Evolutionary conservation across 1,139 yeast genomes (phyloP), one percentile per base, ranked within the genome.

Genomic region (Scheffersomyces quercinus): DNA sequence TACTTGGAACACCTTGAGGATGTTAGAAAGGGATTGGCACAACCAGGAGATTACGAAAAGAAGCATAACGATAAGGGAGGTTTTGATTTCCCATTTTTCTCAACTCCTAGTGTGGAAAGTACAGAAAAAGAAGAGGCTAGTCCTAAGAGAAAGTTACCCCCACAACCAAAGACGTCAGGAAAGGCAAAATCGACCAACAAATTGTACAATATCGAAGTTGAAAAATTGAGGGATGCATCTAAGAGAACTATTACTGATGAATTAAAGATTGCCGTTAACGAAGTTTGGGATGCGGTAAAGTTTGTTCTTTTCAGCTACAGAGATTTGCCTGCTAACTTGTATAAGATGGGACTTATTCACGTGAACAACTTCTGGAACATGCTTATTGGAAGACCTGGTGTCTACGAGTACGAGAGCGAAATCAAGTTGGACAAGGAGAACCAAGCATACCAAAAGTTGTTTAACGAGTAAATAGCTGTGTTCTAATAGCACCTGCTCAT

Each of bases 251-350:
- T 74, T 16, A 52, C 47, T n/a, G 70, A 67, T 16, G 82, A 77
- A 47, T 77, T 84, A 58, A 55, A 71, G 38, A 64, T 71, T 12
- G 96, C 88, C 44, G 56, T 80, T 30, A 60, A 60, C 16, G 83
- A 81, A 36, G 84, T 88, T 20, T 62, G 65, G 52, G 76, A 68
- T n/a, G 96, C 95, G 0, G 57, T 88, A 34, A 68, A 66, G 49
- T 90, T 88, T 65, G 80, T 93, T 20, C 65, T 81, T 44, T 59
- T 65, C 30, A 83, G 96, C 41, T 93, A 91, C 63, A 58, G 75
- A 42, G 75, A 82, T 37, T 78, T 93, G 52, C 98, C 98, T 13
- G 67, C 70, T 42, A 76, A 82, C 45, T 40, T 86, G 2, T 81
- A 79, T 66, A 74, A 77, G 41, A 51, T 81, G 42, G 55, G 70